Conservation (phyloP, 2,329 filamentous ascomycete genomes). For the Microsporum audouinii region DNA sequence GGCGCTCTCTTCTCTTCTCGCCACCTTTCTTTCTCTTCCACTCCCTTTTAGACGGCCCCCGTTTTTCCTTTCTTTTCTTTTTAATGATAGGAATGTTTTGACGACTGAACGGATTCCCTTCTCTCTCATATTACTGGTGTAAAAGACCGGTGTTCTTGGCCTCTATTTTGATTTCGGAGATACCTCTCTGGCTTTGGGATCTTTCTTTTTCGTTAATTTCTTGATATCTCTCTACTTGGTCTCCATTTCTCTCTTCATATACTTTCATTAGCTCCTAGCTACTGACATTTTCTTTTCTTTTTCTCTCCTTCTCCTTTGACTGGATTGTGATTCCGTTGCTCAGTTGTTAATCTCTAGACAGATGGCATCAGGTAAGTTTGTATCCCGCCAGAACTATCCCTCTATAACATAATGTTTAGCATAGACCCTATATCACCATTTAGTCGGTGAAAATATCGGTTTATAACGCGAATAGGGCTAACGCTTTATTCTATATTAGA, state of each 20-base stretch:
- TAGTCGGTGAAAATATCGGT: not conserved
- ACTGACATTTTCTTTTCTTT: not conserved
- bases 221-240: not conserved
- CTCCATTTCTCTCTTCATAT: not conserved
- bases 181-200: not conserved
- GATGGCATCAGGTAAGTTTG: conserved; percentile 8
- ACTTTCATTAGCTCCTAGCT: not conserved
- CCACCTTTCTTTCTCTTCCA: conserved; percentile 4
- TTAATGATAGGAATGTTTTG: conserved; percentile 26
- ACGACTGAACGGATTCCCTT: conserved; percentile 24
- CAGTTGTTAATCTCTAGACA: not conserved
- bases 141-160: conserved; percentile 7
- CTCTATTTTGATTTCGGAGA: not conserved
- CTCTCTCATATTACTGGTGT: conserved; percentile 6
- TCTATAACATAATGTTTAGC: not conserved
- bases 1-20: not conserved
- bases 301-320: not conserved
- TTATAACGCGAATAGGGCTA: not conserved
- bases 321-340: not conserved
- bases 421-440: not conserved
- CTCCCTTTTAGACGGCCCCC: conserved; percentile 7
- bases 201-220: not conserved
- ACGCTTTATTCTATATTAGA: conserved; percentile 6
- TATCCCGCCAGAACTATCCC: not conserved
- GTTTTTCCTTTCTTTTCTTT: not conserved